Conservation (phyloP, 2,329 filamentous ascomycete species). For the Cryphonectria parasitica region DNA sequence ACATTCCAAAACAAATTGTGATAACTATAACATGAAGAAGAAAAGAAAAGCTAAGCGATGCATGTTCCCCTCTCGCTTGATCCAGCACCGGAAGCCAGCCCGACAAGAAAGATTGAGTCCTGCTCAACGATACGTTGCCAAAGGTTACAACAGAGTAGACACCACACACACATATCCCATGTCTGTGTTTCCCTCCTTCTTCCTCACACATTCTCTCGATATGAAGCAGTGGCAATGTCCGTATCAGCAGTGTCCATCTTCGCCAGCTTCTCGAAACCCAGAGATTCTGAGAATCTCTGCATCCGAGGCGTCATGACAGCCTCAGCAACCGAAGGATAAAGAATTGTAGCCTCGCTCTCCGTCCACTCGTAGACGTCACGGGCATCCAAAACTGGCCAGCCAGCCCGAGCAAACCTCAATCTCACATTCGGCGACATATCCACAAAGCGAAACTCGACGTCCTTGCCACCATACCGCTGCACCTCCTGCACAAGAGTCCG, state of each 20-base stretch:
- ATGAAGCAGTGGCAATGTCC: constrained; percentile 1
- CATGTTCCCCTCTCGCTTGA: background rate
- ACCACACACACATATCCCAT: no score
- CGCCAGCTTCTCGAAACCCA: constrained; percentile 15
- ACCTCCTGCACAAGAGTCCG: constrained; percentile 53
- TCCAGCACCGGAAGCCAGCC: background rate
- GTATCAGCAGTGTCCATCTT: constrained; percentile 13
- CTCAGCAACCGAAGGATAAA: constrained; percentile 21
- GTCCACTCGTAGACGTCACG: background rate
- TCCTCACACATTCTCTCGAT: constrained; percentile 17
- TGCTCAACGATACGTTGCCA: background rate
- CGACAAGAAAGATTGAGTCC: background rate
- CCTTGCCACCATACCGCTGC: constrained; percentile 51
- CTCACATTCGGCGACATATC: constrained; percentile 49
- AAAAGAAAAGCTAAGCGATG: background rate
- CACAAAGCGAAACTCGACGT: constrained; percentile 52
- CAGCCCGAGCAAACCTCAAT: constrained; percentile 43
- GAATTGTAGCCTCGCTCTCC: constrained; percentile 6
- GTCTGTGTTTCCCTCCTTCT: no score
- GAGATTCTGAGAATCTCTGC: background rate
- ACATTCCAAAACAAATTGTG: background rate
- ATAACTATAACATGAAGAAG: background rate
- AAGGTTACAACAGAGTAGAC: background rate
- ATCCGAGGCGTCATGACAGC: constrained; percentile 21
- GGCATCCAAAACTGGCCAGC: constrained; percentile 41